A percentile compares a stretch with the other conserved stretches of the same genome.
These are phyloP conservation scores for Fagus sylvatica DNA, from an alignment of 306 rosid species.

Conservation along the genomic window DNA sequence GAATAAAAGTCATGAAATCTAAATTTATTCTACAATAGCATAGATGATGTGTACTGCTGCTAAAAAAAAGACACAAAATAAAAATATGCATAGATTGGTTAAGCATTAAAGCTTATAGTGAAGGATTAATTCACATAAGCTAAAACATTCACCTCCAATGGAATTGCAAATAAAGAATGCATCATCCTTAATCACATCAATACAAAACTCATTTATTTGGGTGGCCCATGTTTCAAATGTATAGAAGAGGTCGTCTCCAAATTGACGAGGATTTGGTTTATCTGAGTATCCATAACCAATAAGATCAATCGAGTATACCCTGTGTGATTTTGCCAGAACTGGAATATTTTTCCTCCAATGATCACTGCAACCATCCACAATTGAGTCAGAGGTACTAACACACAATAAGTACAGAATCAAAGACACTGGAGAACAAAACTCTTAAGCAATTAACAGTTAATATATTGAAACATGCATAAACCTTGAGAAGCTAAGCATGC, in stretches of 20 bases:
- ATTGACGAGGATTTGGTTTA: slow-evolving; percentile 80
- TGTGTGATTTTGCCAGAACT: slow-evolving; percentile 68
- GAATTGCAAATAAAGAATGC: slow-evolving; percentile 94
- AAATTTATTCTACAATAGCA: not conserved
- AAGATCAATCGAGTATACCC: slow-evolving; percentile 87
- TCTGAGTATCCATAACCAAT: slow-evolving; percentile 97
- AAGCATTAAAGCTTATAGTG: not conserved
- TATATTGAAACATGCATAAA: not conserved
- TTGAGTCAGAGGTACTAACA: slow-evolving; percentile 26
- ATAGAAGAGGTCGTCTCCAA: slow-evolving; percentile 61
- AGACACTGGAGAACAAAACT: slow-evolving; percentile 21
- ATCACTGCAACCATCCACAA: slow-evolving; percentile 63
- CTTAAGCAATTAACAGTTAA: slow-evolving; percentile 3
- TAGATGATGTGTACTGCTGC: not conserved
- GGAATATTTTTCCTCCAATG: slow-evolving; percentile 92
- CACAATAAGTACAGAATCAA: slow-evolving; percentile 24
- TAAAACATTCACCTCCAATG: slow-evolving; percentile 65
- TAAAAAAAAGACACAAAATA: not conserved
- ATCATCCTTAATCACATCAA: slow-evolving; percentile 65
- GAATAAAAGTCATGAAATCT: not conserved
- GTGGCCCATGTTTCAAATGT: slow-evolving; percentile 94
- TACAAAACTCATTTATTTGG: slow-evolving; percentile 78
- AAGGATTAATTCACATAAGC: not conserved
- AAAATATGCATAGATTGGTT: not conserved
- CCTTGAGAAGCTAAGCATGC: not conserved